phyloP scores from a whole-genome alignment of 2,329 filamentous ascomycete genomes.

The Sporothrix luriei region DNA sequence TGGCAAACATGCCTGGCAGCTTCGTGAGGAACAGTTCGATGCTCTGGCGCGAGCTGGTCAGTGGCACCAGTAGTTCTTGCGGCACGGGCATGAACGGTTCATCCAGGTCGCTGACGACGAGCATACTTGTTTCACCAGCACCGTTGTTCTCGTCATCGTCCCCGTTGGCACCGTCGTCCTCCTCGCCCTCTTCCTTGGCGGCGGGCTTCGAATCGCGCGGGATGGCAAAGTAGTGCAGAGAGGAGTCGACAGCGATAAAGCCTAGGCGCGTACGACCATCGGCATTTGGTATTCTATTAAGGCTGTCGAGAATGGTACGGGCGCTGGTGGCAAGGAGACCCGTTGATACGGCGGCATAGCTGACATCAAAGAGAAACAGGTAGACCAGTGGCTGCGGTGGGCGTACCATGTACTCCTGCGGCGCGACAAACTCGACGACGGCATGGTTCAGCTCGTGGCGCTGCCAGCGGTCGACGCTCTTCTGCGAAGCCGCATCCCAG shows the following conservation, averaged over 20 bases:
- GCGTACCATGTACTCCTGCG: conserved; percentile 99
- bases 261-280: conserved; percentile 89
- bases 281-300: conserved; percentile 97
- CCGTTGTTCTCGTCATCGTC: conserved; percentile 70
- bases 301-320: conserved; percentile 88
- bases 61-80: conserved; percentile 83
- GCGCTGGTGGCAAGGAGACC: conserved; percentile 90
- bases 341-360: conserved; percentile 84
- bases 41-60: conserved; percentile 85
- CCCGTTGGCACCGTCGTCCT: conserved; percentile 21
- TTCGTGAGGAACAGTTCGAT: conserved; percentile 89
- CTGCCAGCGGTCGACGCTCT: conserved; percentile 89
- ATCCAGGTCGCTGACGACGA: conserved; percentile 91
- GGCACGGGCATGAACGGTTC: conserved; percentile 96
- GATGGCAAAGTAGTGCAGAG: conserved; percentile 93
- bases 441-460: conserved; percentile 90
- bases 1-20: conserved; percentile 94
- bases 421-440: conserved; percentile 97
- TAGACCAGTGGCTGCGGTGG: conserved; percentile 95
- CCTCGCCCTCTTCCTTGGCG: conserved; percentile 41
- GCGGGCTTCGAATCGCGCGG: conserved; percentile 49
- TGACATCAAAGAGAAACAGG: conserved; percentile 92
- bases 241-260: conserved; percentile 93
- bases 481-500: conserved; percentile 91
- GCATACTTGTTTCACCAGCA: conserved; percentile 76